Evolutionary conservation across 2,329 filamentous ascomycete genomes (phyloP).

Genomic region (Aspergillus latus): DNA sequence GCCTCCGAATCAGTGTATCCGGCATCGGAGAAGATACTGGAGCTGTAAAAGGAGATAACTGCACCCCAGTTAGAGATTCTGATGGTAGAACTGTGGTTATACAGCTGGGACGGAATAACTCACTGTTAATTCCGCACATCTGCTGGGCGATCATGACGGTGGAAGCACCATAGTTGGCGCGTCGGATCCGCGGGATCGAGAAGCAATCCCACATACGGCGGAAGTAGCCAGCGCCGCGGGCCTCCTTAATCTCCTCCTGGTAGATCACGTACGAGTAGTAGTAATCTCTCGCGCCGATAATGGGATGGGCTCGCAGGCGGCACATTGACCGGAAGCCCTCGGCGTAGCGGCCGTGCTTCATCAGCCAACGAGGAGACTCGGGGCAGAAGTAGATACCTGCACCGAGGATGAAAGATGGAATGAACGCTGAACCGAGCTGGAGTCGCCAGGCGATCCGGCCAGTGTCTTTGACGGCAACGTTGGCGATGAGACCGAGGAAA

Average conservation of each 20-base stretch:
- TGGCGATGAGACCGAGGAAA: slow-evolving; percentile 64
- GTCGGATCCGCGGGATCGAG: slow-evolving; percentile 46
- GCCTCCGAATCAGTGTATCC: slow-evolving; percentile 54
- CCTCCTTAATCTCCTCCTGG: slow-evolving; percentile 44
- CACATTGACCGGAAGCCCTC: neutral
- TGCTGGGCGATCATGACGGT: slow-evolving; percentile 73
- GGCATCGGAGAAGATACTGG: slow-evolving; percentile 55
- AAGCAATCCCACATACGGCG: slow-evolving; percentile 26
- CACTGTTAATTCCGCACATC: slow-evolving; percentile 57
- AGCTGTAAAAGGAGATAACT: slow-evolving; percentile 69
- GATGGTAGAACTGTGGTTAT: slow-evolving; percentile 43
- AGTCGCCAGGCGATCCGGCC: slow-evolving; percentile 60
- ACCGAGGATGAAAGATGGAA: slow-evolving; percentile 60
- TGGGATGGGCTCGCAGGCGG: slow-evolving; percentile 17
- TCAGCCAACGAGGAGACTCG: slow-evolving; percentile 30
- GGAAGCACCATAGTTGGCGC: slow-evolving; percentile 64
- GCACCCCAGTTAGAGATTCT: too few relatives aligned
- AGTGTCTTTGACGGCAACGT: slow-evolving; percentile 60
- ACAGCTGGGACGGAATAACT: neutral
- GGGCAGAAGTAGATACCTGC: slow-evolving; percentile 28
- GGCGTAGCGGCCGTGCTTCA: slow-evolving; percentile 21
- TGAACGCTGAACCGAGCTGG: slow-evolving; percentile 63
- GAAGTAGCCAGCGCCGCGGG: slow-evolving; percentile 48
- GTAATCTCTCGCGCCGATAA: slow-evolving; percentile 57
- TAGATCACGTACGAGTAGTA: slow-evolving; percentile 60